These are phyloP conservation scores for Umbelopsis vinacea DNA, from an alignment of 192 early-diverging fungal species.

Conservation along the genomic window DNA sequence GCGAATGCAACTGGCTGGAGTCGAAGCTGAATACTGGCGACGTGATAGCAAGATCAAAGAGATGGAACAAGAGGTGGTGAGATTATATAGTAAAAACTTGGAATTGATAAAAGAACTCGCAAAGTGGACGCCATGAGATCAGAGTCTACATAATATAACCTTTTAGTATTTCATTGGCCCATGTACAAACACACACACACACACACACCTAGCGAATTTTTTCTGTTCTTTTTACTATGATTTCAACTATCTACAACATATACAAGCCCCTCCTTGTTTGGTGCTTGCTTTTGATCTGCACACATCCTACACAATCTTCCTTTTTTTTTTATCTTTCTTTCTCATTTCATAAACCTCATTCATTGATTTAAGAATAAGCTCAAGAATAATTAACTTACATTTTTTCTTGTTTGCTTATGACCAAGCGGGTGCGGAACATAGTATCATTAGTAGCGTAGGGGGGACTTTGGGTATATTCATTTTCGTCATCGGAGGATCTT, in stretches of 20 bases:
- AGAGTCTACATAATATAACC: not conserved
- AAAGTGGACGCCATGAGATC: slow-evolving; percentile 1
- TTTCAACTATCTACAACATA: not conserved
- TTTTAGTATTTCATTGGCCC: not conserved
- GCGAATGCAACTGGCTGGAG: slow-evolving; percentile 18
- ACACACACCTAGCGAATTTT: no score
- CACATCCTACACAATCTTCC: no score
- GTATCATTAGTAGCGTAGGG: no score
- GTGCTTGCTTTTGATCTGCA: no score
- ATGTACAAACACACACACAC: not conserved
- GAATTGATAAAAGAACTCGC: slow-evolving; percentile 24
- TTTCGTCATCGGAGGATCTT: no score
- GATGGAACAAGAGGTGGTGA: slow-evolving; percentile 23
- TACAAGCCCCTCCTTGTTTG: not conserved
- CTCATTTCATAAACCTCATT: no score
- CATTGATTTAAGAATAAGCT: no score
- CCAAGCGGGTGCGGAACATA: no score
- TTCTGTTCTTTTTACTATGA: not conserved
- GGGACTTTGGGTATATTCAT: no score
- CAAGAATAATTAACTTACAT: no score
- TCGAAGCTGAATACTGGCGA: slow-evolving; percentile 25
- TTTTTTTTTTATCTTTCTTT: no score
- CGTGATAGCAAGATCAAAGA: slow-evolving; percentile 25
- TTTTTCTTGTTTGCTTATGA: no score
- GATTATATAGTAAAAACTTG: slow-evolving; percentile 21